These are phyloP conservation scores for Theobroma grandiflorum DNA, from an alignment of 441 rosid species.

Conservation along the genomic window DNA sequence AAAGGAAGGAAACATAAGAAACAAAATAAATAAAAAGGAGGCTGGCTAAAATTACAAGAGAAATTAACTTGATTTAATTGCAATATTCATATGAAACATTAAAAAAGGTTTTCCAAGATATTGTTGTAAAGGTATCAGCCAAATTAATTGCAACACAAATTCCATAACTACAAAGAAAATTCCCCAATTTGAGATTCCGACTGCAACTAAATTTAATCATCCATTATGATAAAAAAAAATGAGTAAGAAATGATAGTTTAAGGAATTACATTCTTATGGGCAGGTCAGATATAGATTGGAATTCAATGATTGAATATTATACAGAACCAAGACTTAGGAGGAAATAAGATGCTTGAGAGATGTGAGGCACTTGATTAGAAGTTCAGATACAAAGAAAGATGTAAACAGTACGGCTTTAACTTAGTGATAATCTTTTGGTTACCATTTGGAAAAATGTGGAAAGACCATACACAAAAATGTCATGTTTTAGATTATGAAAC, in stretches of 20 bases:
- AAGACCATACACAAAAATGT: background rate
- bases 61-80: background rate
- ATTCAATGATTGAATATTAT: background rate
- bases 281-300: background rate
- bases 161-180: too few species aligned
- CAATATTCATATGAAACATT: background rate
- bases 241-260: background rate
- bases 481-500: background rate
- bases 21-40: background rate
- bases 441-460: too few species aligned
- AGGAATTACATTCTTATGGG: background rate
- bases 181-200: too few species aligned
- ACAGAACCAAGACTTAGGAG: background rate
- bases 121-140: background rate
- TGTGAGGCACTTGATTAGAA: background rate
- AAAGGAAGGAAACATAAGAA: background rate
- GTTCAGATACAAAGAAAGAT: background rate
- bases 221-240: background rate
- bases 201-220: background rate
- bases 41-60: background rate
- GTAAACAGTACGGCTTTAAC: too few species aligned
- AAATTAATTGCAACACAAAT: background rate
- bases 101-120: background rate
- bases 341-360: background rate
- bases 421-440: too few species aligned